A percentile compares a stretch with the other conserved stretches of the same genome.
phyloP scores from a whole-genome alignment of 1,284 basidiomycete genomes.

The Coniophora puteana region DNA sequence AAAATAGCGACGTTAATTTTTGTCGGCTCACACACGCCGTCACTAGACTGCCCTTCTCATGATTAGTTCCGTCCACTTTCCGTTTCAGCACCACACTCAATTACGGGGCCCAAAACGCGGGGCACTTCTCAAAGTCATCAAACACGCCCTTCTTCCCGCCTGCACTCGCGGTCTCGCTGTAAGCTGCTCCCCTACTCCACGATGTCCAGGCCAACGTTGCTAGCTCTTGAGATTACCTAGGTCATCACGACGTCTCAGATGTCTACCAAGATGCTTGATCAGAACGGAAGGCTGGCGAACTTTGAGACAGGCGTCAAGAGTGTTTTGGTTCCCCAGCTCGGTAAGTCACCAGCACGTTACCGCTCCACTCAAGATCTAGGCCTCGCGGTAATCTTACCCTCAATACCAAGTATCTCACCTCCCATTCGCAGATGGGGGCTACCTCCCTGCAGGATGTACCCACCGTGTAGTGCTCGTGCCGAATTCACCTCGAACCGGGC shows the following conservation, averaged over 20 bases:
- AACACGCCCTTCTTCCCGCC: constrained; percentile 45
- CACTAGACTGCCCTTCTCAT: constrained; percentile 55
- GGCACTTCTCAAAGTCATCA: constrained; percentile 47
- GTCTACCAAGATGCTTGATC: constrained; percentile 59
- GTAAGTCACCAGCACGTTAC: constrained; percentile 27
- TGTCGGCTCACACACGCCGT: constrained; percentile 13
- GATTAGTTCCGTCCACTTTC: constrained; percentile 62
- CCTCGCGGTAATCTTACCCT: too few species aligned
- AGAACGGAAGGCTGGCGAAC: constrained; percentile 56
- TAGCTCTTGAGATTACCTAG: too few species aligned
- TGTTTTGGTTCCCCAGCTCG: constrained; percentile 61
- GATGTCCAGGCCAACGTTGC: too few species aligned
- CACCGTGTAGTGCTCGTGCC: constrained; percentile 27
- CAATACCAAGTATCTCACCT: too few species aligned
- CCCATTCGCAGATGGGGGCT: constrained; percentile 23
- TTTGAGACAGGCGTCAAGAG: constrained; percentile 61
- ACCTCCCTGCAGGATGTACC: constrained; percentile 32
- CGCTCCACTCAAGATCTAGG: constrained; percentile 12
- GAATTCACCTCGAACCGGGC: constrained; percentile 26
- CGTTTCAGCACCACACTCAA: constrained; percentile 47
- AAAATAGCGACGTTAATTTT: constrained; percentile 12
- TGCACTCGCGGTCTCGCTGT: too few species aligned
- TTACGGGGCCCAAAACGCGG: constrained; percentile 35
- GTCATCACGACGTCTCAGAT: constrained; percentile 66
- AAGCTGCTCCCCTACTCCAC: too few species aligned